Evolutionary conservation across 192 early-diverging fungal species (phyloP).

Genomic region (Physocladia obscura): DNA sequence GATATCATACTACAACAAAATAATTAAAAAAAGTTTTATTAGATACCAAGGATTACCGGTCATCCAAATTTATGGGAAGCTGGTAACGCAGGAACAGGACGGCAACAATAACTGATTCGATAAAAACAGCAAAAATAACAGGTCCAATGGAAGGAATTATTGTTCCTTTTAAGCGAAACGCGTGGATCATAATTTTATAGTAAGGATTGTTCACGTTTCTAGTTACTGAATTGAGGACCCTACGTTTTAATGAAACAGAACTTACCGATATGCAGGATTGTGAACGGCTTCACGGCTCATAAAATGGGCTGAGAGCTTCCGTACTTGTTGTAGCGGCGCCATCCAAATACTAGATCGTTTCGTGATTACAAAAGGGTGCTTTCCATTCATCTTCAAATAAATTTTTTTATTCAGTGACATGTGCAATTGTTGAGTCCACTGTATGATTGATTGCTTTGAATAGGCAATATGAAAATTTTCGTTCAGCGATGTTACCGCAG

Average conservation of each 20-base stretch:
- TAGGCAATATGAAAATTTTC: too few species aligned
- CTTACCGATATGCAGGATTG: conserved; percentile 16
- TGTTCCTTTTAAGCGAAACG: conserved; percentile 7
- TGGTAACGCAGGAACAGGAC: not conserved
- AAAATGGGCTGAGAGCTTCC: not conserved
- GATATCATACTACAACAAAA: conserved; percentile 29
- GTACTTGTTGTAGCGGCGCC: not conserved
- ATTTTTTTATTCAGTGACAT: too few species aligned
- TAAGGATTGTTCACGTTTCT: not conserved
- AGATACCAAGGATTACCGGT: conserved; percentile 12
- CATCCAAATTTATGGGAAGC: conserved; percentile 21
- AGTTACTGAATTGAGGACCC: not conserved
- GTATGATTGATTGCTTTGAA: too few species aligned
- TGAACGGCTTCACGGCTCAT: conserved; percentile 13
- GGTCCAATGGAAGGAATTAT: conserved; percentile 22
- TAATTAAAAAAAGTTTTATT: not conserved
- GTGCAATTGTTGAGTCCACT: too few species aligned
- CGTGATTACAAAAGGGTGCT: too few species aligned
- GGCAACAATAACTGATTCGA: conserved; percentile 16
- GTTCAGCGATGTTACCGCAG: too few species aligned
- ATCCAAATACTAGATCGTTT: too few species aligned
- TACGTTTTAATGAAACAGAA: not conserved
- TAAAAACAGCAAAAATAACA: not conserved
- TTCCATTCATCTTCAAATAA: too few species aligned
- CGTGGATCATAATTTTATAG: conserved; percentile 12